These are phyloP conservation scores for Aspergillus sp. DNA, from an alignment of 2,329 filamentous ascomycete genomes.

Conservation along the genomic window DNA sequence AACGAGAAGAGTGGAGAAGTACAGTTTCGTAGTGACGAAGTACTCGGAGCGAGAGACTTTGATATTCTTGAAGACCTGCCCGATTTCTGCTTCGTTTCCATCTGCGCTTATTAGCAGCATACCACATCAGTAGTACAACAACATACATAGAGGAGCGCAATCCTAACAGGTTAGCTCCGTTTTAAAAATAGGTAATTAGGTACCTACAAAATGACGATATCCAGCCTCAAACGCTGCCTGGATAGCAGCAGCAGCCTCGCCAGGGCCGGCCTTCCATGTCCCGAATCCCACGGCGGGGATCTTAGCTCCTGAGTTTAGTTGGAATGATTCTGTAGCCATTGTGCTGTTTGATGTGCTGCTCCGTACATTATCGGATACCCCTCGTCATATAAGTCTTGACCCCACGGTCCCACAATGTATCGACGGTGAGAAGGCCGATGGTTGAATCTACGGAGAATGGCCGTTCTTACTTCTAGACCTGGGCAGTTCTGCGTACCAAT, in stretches of 20 bases:
- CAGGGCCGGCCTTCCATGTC: constrained; percentile 21
- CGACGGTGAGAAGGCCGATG: not conserved
- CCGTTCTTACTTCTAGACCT: not conserved
- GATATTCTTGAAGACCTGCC: not conserved
- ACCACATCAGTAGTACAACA: not conserved
- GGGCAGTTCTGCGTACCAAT: too few species aligned
- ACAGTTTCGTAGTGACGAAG: constrained; percentile 6
- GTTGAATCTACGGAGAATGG: not conserved
- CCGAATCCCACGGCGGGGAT: constrained; percentile 33
- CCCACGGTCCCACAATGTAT: not conserved
- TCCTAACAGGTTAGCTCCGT: not conserved
- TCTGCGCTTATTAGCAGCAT: not conserved
- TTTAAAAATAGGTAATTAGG: fast-evolving
- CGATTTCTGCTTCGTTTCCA: constrained; percentile 9
- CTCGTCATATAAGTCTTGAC: not conserved
- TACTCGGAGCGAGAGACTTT: not conserved
- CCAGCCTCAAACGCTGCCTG: constrained; percentile 5
- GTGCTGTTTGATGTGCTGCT: too few species aligned
- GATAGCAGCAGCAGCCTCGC: constrained; percentile 2
- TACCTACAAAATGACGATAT: constrained; percentile 5
- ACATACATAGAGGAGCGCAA: constrained; percentile 7
- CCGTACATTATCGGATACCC: too few species aligned
- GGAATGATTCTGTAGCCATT: constrained; percentile 10
- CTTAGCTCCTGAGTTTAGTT: constrained; percentile 31
- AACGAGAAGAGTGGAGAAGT: not conserved